Evolutionary conservation across 331 rosid species (phyloP), one percentile per base, ranked within the genome.

Genomic region (Malus hybrid): DNA sequence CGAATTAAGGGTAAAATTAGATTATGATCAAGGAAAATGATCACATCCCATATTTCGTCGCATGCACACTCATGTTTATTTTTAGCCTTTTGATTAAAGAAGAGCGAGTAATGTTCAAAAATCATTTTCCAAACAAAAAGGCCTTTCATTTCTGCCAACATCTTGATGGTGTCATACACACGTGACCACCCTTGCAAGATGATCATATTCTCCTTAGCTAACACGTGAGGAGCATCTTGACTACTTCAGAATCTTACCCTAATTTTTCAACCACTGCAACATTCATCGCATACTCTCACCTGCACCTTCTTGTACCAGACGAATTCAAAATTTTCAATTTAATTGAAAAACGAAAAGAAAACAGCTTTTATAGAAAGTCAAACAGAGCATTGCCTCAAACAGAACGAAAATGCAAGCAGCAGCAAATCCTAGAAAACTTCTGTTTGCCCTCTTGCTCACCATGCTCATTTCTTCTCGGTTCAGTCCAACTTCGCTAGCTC

Each of bases 201-300:
- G 64, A 54, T 19, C 18, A 32, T 27, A 68, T 71, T 24, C 9
- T 48, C 9, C 63, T 50, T 24, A 24, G 19, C 60, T 48, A 67
- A 75, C 83, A 74, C 76, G 76, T 74, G 80, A 9, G 46, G 72
- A 79, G 74, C 78, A 74, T 57, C 75, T 74, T 82, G 86, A 82
- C 80, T 54, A 52, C 44, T 74, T 79, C 86, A 42, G 33, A 29
- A 79, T 44, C 56, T 69, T 67, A 78, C 60, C 44, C 27, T 18
- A 27, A 57, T 14, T 67, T 77, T 77, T 79, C 81, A 84, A 67
- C 73, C 89, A 65, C 80, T 83, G 65, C 36, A 79, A 75, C 76
- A 32, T 36, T 36, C 3, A 2, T 75, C 52, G 62, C 71, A 74
- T 57, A 20, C 73, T 60, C 78, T 9, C 29, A 57, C 28, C 63